These are phyloP conservation scores for Chaetomidium leptoderma DNA, from an alignment of 495 filamentous ascomycete genomes.

Conservation along the genomic window DNA sequence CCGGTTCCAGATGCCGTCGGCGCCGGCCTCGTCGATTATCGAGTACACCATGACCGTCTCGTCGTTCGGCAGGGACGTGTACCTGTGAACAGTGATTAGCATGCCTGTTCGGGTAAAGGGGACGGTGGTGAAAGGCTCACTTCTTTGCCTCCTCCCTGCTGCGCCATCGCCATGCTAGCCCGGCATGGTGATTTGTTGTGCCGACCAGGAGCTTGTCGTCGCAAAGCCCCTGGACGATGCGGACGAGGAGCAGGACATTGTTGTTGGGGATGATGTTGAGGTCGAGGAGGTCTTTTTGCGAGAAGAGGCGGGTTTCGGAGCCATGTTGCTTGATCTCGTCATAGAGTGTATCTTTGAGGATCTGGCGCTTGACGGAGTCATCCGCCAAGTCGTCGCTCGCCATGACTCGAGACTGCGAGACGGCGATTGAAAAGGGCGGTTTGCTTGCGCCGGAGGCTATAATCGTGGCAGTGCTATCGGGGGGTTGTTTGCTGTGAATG, in stretches of 20 bases:
- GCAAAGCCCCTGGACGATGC: slow-evolving; percentile 57
- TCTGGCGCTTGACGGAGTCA: slow-evolving; percentile 24
- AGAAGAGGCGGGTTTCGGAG: slow-evolving; percentile 53
- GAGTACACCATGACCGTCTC: slow-evolving; percentile 81
- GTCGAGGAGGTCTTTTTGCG: slow-evolving; percentile 62
- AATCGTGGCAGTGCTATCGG: not conserved
- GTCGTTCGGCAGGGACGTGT: slow-evolving; percentile 54
- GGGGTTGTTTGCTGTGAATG: not conserved
- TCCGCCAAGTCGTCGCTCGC: slow-evolving; percentile 17
- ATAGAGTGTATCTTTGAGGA: slow-evolving; percentile 36
- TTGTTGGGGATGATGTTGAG: slow-evolving; percentile 57
- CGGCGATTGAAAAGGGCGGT: not conserved
- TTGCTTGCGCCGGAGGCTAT: not conserved
- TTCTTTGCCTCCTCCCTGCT: slow-evolving; percentile 66
- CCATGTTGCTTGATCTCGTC: slow-evolving; percentile 32
- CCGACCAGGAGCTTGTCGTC: slow-evolving; percentile 66
- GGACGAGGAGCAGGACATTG: slow-evolving; percentile 54
- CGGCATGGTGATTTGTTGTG: slow-evolving; percentile 50
- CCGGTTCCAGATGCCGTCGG: slow-evolving; percentile 83
- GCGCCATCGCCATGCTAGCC: slow-evolving; percentile 62
- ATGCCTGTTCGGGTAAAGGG: not conserved
- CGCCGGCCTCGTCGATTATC: slow-evolving; percentile 74
- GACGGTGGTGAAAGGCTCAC: slow-evolving; percentile 38
- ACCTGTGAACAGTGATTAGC: slow-evolving; percentile 41
- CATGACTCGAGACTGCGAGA: slow-evolving; percentile 12